A percentile compares a stretch with the other conserved stretches of the same genome.
phyloP scores from a whole-genome alignment of 495 filamentous ascomycete genomes.

The Aspergillus ellipticus region DNA sequence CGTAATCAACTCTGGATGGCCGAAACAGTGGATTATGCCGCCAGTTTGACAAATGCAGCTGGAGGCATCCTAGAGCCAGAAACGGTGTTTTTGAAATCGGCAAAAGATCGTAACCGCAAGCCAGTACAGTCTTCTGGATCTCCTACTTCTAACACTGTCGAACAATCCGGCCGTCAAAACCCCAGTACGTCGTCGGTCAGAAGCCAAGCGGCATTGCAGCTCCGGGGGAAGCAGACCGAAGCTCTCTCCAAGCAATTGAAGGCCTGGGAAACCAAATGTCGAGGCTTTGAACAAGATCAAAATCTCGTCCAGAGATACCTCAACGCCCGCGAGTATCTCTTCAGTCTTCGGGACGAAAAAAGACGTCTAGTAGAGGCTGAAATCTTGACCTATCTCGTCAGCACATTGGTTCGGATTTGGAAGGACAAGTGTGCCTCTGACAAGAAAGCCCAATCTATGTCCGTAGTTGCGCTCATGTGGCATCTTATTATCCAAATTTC shows the following conservation, averaged over 20 bases:
- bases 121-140: not conserved
- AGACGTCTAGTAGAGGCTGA: conserved; percentile 30
- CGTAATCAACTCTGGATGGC: conserved; percentile 25
- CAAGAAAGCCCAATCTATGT: not conserved
- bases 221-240: conserved; percentile 1
- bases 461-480: conserved; percentile 18
- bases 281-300: conserved; percentile 25
- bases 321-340: conserved; percentile 43
- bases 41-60: conserved; percentile 61
- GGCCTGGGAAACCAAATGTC: conserved; percentile 4
- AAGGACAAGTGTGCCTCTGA: not conserved
- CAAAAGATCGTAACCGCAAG: conserved; percentile 6
- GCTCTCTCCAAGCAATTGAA: not conserved
- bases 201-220: conserved; percentile 3
- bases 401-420: conserved; percentile 32
- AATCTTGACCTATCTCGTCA: conserved; percentile 43
- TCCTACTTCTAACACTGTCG: not conserved
- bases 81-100: conserved; percentile 34
- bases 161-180: not conserved
- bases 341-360: conserved; percentile 23
- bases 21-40: conserved; percentile 65
- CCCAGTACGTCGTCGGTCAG: not conserved
- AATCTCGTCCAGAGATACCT: conserved; percentile 35
- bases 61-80: conserved; percentile 63
- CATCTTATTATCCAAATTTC: conserved; percentile 13